These are phyloP conservation scores for Calycina herbarum DNA, from an alignment of 2,329 filamentous ascomycete species.

Conservation along the genomic window DNA sequence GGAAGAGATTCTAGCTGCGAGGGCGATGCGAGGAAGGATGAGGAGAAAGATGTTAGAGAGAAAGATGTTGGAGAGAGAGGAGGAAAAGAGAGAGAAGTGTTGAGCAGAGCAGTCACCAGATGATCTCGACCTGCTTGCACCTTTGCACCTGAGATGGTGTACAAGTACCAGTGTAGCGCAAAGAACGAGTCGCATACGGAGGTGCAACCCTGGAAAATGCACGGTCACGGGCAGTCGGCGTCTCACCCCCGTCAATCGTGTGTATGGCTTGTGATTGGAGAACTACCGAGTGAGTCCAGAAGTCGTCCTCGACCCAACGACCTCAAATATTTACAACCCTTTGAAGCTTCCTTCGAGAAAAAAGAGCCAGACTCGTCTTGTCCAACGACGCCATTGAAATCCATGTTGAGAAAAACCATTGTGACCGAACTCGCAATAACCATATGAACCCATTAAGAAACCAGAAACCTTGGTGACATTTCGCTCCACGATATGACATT, in stretches of 20 bases:
- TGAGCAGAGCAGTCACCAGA: not conserved
- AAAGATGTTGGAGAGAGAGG: not conserved
- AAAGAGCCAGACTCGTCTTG: not conserved
- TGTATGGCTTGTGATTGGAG: not conserved
- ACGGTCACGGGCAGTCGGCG: slow-evolving; percentile 1
- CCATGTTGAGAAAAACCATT: not conserved
- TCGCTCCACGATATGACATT: not conserved
- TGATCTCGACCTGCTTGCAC: not conserved
- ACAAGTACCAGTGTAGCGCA: not conserved
- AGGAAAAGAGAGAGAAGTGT: not conserved
- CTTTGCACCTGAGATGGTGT: not conserved
- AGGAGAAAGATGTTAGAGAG: not conserved
- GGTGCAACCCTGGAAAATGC: no score
- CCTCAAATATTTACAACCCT: slow-evolving; percentile 1
- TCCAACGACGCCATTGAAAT: not conserved
- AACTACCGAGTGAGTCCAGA: not conserved
- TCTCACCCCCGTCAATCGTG: not conserved
- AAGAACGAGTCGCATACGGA: not conserved
- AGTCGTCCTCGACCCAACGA: not conserved
- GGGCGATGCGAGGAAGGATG: not conserved
- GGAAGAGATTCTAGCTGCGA: no score
- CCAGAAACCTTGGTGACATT: not conserved
- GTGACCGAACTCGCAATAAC: not conserved
- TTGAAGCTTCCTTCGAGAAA: not conserved
- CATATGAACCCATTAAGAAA: not conserved